phyloP scores from a whole-genome alignment of 768 basidiomycete genomes.

The Agrocybe chaxingu region DNA sequence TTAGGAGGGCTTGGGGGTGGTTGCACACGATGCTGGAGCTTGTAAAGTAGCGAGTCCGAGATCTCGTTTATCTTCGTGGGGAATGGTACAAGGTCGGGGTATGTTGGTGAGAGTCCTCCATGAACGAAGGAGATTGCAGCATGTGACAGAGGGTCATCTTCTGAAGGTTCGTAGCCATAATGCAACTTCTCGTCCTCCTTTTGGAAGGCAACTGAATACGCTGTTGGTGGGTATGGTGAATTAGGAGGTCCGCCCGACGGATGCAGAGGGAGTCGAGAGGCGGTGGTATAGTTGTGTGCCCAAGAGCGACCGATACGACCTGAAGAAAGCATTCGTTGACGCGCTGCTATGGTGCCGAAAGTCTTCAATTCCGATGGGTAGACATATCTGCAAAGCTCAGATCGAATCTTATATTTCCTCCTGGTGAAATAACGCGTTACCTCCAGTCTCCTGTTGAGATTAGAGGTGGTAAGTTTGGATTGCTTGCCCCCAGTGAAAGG shows the following conservation, averaged over 20 bases:
- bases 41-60: conserved; percentile 63
- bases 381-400: conserved; percentile 63
- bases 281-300: conserved; percentile 81
- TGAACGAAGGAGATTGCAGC: conserved; percentile 91
- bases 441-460: conserved; percentile 76
- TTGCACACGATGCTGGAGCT: conserved; percentile 62
- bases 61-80: conserved; percentile 80
- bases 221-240: conserved; percentile 48
- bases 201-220: conserved; percentile 25
- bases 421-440: conserved; percentile 16
- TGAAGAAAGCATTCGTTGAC: conserved; percentile 69
- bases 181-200: conserved; percentile 21
- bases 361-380: conserved; percentile 78
- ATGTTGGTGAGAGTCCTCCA: conserved; percentile 82
- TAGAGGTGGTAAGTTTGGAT: conserved; percentile 5
- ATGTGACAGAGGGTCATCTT: conserved; percentile 56
- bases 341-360: conserved; percentile 67
- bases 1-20: conserved; percentile 82
- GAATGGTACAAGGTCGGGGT: conserved; percentile 74
- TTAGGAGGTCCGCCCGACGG: conserved; percentile 65
- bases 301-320: conserved; percentile 81
- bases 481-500: conserved; percentile 1
- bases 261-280: conserved; percentile 80
- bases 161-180: conserved; percentile 1
- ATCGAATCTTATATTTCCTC: neutral